Conservation (phyloP, 2,329 filamentous ascomycete species). For the Monilinia vaccinii-corymbosi region DNA sequence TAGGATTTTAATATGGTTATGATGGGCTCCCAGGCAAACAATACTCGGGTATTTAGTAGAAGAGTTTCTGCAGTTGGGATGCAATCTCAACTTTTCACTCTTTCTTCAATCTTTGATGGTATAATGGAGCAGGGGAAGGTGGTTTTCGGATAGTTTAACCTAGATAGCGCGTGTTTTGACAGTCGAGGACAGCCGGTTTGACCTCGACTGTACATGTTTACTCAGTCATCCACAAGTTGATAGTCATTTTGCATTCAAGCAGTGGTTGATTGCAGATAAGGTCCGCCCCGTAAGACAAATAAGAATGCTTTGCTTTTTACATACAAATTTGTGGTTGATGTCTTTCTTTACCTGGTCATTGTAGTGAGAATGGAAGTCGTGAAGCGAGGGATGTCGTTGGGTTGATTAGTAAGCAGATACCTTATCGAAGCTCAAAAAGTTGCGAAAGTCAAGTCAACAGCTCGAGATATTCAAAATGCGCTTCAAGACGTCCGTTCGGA, state of each 20-base stretch:
- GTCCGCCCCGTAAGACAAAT: not conserved
- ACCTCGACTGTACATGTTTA: not conserved
- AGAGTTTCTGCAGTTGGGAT: not conserved
- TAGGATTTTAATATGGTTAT: not conserved
- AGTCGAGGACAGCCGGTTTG: not conserved
- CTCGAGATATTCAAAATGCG: slow-evolving; percentile 40
- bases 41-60: not conserved
- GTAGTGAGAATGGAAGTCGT: not conserved
- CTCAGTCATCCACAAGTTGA: not conserved
- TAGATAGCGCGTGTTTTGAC: not conserved
- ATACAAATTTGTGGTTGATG: not conserved
- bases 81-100: not conserved
- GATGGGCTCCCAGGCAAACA: not conserved
- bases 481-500: slow-evolving; percentile 57
- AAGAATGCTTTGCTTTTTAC: not conserved
- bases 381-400: not conserved
- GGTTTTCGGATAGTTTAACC: not conserved
- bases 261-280: not conserved
- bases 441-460: not conserved
- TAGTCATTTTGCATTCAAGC: not conserved
- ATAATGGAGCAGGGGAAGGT: not conserved
- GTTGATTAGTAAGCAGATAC: not conserved
- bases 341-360: not conserved
- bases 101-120: not conserved
- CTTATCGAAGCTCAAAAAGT: not conserved